A percentile compares a stretch with the other conserved stretches of the same genome.
Conservation (phyloP, 1,139 yeast genomes). For the Casaregolazyma lundiana region DNA sequence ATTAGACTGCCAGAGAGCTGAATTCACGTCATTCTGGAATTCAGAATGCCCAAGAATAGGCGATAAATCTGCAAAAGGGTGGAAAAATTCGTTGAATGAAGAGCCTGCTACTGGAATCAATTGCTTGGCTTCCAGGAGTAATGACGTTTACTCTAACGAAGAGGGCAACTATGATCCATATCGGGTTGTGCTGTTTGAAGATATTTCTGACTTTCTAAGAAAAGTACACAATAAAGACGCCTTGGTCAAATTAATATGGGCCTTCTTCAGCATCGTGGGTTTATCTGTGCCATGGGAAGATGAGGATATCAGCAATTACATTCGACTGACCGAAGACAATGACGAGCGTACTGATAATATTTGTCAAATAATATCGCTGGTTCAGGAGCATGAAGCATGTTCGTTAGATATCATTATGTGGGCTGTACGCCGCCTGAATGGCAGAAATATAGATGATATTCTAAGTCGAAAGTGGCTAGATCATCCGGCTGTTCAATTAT, state of each 20-base stretch:
- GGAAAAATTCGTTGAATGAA: constrained; percentile 10
- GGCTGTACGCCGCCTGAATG: background rate
- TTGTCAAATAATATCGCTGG: background rate
- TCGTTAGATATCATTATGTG: background rate
- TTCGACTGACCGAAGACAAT: background rate
- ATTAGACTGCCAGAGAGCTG: constrained; percentile 1
- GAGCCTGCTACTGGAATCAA: constrained; percentile 1
- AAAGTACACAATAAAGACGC: background rate
- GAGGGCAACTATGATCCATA: constrained; percentile 10
- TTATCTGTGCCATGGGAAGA: background rate
- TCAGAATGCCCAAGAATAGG: constrained; percentile 22
- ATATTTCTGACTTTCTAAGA: constrained; percentile 7
- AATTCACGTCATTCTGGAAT: constrained; percentile 20
- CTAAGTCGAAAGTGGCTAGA: background rate
- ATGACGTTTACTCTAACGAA: constrained; percentile 3
- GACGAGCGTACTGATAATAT: background rate
- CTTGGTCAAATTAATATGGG: background rate
- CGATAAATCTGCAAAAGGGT: constrained; percentile 19
- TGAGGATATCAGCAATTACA: background rate
- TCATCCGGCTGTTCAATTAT: background rate
- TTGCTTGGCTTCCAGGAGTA: constrained; percentile 2
- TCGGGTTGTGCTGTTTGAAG: constrained; percentile 15
- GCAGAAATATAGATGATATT: background rate
- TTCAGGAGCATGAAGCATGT: background rate
- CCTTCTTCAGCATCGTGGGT: background rate